Conservation (phyloP, 2,329 filamentous ascomycete genomes). For the Neopestalotiopsis sp. region DNA sequence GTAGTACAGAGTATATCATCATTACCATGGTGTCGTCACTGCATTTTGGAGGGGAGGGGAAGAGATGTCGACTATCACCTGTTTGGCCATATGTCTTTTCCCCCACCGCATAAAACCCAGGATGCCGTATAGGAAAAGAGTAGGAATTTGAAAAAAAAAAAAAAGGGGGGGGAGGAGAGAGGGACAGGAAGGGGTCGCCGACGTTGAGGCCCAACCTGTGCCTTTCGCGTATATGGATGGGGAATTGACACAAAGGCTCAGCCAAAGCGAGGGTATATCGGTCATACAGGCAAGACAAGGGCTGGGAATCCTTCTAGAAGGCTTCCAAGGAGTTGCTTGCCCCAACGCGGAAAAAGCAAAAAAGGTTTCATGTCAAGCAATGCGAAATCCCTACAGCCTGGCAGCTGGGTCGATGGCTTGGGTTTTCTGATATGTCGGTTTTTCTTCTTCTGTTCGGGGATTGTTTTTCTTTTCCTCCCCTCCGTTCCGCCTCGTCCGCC, state of each 20-base stretch:
- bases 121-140: too few relatives aligned
- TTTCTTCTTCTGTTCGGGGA: background rate
- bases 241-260: background rate
- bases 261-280: background rate
- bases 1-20: too few relatives aligned
- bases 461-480: background rate
- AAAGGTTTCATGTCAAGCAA: conserved; percentile 3
- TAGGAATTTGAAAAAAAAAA: too few relatives aligned
- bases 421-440: background rate
- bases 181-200: too few relatives aligned
- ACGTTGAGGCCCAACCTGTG: too few relatives aligned
- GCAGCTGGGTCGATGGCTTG: background rate
- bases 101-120: too few relatives aligned
- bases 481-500: background rate
- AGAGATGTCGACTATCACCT: too few relatives aligned
- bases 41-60: too few relatives aligned
- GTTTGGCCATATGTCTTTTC: too few relatives aligned
- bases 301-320: conserved; percentile 10
- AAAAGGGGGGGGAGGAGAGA: too few relatives aligned
- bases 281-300: background rate
- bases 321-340: background rate
- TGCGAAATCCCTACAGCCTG: background rate
- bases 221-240: too few relatives aligned
- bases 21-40: too few relatives aligned
- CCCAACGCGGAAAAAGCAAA: background rate